phyloP scores from a whole-genome alignment of 495 filamentous ascomycete species.

The Aspergillus incahuasiensis region DNA sequence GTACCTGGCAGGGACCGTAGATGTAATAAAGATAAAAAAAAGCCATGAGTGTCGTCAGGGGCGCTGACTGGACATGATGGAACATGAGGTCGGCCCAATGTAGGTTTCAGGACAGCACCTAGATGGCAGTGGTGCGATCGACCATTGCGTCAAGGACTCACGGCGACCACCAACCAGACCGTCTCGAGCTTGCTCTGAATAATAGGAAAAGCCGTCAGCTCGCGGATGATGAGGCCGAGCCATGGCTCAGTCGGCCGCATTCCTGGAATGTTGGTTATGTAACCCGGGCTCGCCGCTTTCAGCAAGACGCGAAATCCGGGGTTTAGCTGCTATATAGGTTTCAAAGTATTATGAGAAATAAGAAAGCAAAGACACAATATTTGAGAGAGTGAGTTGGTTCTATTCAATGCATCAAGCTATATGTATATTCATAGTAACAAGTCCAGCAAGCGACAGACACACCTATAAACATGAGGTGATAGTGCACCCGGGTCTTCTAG shows the following conservation, averaged over 20 bases:
- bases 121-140: not conserved
- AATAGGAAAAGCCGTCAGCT: not conserved
- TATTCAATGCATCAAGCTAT: not conserved
- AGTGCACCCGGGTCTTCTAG: not conserved
- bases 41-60: not conserved
- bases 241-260: not conserved
- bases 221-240: not conserved
- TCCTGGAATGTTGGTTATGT: not conserved
- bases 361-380: not conserved
- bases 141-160: conserved; percentile 28
- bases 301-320: not conserved
- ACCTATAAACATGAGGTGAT: not conserved
- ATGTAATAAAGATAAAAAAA: not conserved
- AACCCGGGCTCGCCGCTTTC: not conserved
- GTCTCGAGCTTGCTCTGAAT: not conserved
- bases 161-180: not conserved
- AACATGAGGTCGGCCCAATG: not conserved
- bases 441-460: not conserved
- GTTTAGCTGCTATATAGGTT: too few species aligned
- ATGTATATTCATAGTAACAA: not conserved
- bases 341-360: not conserved
- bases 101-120: not conserved
- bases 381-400: not conserved
- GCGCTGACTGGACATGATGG: not conserved
- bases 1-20: not conserved